Conservation (phyloP, 208 protist genomes). For the Crithidia brevicula region DNA sequence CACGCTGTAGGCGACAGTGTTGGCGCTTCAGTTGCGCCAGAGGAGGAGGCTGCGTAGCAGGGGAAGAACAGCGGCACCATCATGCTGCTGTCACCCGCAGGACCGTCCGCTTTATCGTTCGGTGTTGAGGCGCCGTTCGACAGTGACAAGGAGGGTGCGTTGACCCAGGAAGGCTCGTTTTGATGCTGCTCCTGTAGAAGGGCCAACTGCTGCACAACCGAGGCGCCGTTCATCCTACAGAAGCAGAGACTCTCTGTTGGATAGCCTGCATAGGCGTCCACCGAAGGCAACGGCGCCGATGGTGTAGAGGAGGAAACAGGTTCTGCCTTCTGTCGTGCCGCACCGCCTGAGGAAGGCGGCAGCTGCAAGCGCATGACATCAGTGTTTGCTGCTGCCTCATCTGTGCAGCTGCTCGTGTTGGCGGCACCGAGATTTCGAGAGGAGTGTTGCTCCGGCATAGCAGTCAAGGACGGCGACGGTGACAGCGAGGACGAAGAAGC, state of each 20-base stretch:
- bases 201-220: not conserved
- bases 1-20: not conserved
- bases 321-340: not conserved
- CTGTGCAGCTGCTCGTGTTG: too few relatives aligned
- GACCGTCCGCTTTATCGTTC: not conserved
- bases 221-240: not conserved
- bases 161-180: too few relatives aligned
- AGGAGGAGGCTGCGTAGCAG: not conserved
- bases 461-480: not conserved
- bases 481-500: not conserved
- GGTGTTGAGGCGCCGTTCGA: not conserved
- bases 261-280: not conserved
- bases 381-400: too few relatives aligned
- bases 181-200: not conserved
- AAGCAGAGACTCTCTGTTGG: not conserved
- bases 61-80: slow-evolving; percentile 5
- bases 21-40: not conserved
- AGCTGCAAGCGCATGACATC: too few relatives aligned
- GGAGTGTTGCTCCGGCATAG: not conserved
- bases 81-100: not conserved
- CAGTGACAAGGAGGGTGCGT: not conserved
- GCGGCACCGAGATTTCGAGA: too few relatives aligned
- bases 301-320: not conserved
- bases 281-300: not conserved
- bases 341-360: not conserved